Evolutionary conservation across 2,329 filamentous ascomycete species (phyloP), one percentile per base, ranked within the genome.

Genomic region (Myotisia sp.): DNA sequence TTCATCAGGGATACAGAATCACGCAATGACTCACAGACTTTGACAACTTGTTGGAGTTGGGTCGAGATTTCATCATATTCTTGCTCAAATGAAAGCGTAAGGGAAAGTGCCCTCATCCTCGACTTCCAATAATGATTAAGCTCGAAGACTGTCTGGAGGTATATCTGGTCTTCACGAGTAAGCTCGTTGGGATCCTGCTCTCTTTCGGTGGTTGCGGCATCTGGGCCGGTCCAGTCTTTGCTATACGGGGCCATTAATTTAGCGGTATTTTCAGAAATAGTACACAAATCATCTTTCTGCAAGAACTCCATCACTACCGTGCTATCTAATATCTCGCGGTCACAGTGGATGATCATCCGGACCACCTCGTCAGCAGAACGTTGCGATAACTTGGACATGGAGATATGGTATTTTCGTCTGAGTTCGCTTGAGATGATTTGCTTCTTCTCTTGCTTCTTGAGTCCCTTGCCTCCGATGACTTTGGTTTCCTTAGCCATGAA

Each of bases 41-140:
- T 64, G 22, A 92, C 80, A n/a, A 98, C 75, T 41, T 90, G 76
- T 44, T 78, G 77, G 40, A 95, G 73, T 62, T 90, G 92, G 26
- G 70, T 66, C 7, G 79, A 84, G 28, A 95, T 78, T 49, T 95
- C 82, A 44, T 94, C 86, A 52, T 95, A 98, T 46, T 98, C 90
- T 3, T 63, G 41, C 58, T 95, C 87, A 49, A 73, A 94, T 33
- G 71, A 86, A 48, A 77, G 76, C 3, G 85, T 94, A 44, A 95
- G 64, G 2, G 77, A 70, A 45, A 98, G 68, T 23, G 90, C 90
- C 46, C 90, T 74, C 78, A 95, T 95, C 56, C 90, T 78, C 41
- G 83, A 84, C 68, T 93, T 94, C 90, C 90, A 98, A 63, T 98
- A 98, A 55, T 94, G 86, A 46, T 92, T 85, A 44, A 95, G 65